Base-by-base conservation (phyloP, 73 alveolate species). In the Paramecium sexaurelia region DNA sequence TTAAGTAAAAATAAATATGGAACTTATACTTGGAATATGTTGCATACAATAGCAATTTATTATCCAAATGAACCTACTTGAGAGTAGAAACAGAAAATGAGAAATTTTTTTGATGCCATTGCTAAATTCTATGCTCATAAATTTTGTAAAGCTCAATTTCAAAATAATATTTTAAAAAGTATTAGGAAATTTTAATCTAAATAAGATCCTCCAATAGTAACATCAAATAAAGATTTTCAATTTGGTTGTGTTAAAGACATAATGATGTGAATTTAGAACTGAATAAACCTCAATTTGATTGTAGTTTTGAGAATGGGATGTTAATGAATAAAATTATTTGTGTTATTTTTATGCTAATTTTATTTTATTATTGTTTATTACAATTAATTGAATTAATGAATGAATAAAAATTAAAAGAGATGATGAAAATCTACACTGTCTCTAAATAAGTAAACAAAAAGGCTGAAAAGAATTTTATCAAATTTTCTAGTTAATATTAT, bases 241-340 rank as follows among this genome's bases (percentile, higher is more conserved):
- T 88, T 22, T 88, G 94, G 94, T 37, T 88, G 11, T 88, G 94
- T 68, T 43, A 69, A 36, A 27, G 91, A 68, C 94, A 88, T 15
- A 88, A 88, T 68, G 67, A 68, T 6, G 94, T 88, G 45, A 88
- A 88, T 69, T 32, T 27, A 26, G n/a, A 20, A 57, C 55, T 88
- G 0, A 91, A 91, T 7, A 88, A 88, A 22, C 6, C 17, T 1
- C 8, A 68, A 69, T 88, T 41, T 69, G 91, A 88, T 51, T 88
- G 94, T n/a, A 37, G 78, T n/a, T 88, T 88, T 69, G 83, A 75
- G 94, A 55, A 88, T 83, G 19, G 94, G 94, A 39, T 78, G 90
- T 78, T 41, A 78, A 43, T 78, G 90, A 78, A 39, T 78, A 36
- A 78, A 71, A n/a, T 71, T 61, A 61, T 26, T 29, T 51, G 67